Conservation (phyloP, 2,329 filamentous ascomycete species). For the Dactylella cylindrospora region DNA sequence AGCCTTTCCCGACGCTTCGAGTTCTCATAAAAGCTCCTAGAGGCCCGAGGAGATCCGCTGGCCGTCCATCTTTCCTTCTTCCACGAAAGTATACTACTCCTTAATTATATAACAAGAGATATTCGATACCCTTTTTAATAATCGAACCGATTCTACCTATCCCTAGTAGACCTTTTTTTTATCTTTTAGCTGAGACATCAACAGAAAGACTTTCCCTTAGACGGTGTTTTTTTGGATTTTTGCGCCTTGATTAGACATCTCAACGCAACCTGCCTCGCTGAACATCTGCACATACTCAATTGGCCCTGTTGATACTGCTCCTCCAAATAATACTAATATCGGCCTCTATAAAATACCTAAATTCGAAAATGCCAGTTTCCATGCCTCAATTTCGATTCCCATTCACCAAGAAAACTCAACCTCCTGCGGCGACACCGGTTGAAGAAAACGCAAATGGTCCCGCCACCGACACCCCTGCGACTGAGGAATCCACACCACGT, state of each 20-base stretch:
- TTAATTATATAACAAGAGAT: too few relatives aligned
- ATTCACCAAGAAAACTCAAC: conserved; percentile 27
- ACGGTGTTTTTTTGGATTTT: too few relatives aligned
- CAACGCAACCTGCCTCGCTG: too few relatives aligned
- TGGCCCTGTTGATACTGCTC: conserved; percentile 1
- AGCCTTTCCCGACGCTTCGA: conserved; percentile 46
- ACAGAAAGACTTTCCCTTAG: conserved; percentile 28
- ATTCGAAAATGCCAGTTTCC: conserved; percentile 40
- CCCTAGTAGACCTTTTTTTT: conserved; percentile 3
- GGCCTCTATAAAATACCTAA: not conserved
- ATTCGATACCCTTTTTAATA: too few relatives aligned
- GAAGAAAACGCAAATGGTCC: conserved; percentile 11
- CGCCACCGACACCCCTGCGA: not conserved
- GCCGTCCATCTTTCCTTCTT: conserved; percentile 32
- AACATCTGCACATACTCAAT: too few relatives aligned
- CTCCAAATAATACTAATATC: conserved; percentile 1
- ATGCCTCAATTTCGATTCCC: conserved; percentile 43
- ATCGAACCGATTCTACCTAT: conserved; percentile 14
- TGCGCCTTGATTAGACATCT: too few relatives aligned
- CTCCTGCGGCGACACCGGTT: conserved; percentile 6
- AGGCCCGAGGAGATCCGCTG: conserved; percentile 41
- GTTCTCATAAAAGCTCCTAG: conserved; percentile 38
- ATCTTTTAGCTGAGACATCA: conserved; percentile 13
- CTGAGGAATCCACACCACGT: conserved; percentile 25
- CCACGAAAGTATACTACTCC: too few relatives aligned